Evolutionary conservation across 2,329 filamentous ascomycete species (phyloP).

Genomic region (Chrysoporthe cubensis): DNA sequence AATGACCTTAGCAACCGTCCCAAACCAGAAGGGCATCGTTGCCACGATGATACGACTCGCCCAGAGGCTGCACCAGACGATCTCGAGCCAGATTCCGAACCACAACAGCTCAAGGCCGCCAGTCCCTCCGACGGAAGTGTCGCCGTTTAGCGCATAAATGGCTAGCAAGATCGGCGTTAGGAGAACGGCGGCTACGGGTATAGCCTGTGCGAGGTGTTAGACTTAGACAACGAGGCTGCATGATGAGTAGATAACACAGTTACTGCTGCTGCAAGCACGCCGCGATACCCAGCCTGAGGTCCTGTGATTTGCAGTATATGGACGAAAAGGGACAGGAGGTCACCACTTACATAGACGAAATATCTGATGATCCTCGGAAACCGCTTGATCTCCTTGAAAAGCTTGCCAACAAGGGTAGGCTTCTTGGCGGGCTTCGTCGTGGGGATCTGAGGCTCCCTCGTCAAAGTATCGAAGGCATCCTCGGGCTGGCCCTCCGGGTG

Average conservation of each 20-base stretch:
- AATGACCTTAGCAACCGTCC: slow-evolving; percentile 68
- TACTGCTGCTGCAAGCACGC: not conserved
- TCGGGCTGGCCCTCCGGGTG: slow-evolving; percentile 44
- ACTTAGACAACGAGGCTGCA: too few relatives aligned
- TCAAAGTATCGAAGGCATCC: slow-evolving; percentile 51
- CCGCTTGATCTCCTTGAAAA: slow-evolving; percentile 51
- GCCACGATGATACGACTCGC: slow-evolving; percentile 63
- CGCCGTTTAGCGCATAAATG: slow-evolving; percentile 41
- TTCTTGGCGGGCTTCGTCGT: slow-evolving; percentile 28
- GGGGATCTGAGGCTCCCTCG: slow-evolving; percentile 29
- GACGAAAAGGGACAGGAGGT: not conserved
- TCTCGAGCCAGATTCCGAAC: slow-evolving; percentile 96
- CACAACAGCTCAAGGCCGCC: slow-evolving; percentile 81
- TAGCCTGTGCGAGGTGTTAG: slow-evolving; percentile 20
- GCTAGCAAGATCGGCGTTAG: slow-evolving; percentile 48
- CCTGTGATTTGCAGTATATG: not conserved
- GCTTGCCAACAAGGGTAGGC: slow-evolving; percentile 36
- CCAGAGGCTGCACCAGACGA: slow-evolving; percentile 92
- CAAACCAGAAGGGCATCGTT: slow-evolving; percentile 52
- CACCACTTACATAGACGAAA: slow-evolving; percentile 46
- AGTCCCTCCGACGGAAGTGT: slow-evolving; percentile 60
- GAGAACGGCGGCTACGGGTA: slow-evolving; percentile 50
- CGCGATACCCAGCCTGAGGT: not conserved
- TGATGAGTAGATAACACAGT: not conserved
- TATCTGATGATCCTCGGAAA: slow-evolving; percentile 56